Evolutionary conservation across 768 basidiomycete species (phyloP), one percentile per base, ranked within the genome.

Genomic region (Ramaria sp.): DNA sequence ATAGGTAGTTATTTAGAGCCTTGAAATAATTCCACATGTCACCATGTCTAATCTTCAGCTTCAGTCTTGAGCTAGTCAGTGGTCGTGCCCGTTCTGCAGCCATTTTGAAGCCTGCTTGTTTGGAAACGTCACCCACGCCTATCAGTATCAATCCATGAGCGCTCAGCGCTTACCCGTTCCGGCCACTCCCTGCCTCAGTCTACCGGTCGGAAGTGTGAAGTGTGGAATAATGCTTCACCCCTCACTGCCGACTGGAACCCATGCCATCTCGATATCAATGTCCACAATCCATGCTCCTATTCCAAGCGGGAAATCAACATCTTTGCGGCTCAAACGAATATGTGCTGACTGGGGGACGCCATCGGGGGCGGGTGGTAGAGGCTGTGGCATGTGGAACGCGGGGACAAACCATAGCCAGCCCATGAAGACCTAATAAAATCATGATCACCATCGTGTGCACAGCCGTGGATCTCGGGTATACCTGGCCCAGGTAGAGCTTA

Each of bases 341-440:
- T 17, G 54, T 55, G 24, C 61, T 30, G 24, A 27, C 17, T 13
- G 17, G 10, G 38, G 22, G 11, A 45, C 43, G 7, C 22, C 47
- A 22, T 39, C 60, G 7, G 66, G 53, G n/a, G 65, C 59, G 7
- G 63, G 42, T 1, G 70, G 65, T 4, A 74, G 72, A 38, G 77
- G 73, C 45, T 79, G 75, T 1, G 79, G 72, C 73, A 91, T 79
- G 65, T 92, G 88, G 71, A 92, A 92, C 0, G 82, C 75, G 0
- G 91, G 91, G 59, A 93, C 80, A 65, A 92, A 76, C 91, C 91
- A 92, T 51, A 83, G 66, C 91, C 91, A 93, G 33, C 86, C 84
- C 67, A 93, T 80, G 63, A 85, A 81, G 0, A 91, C 75, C 78
- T 90, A 65, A 37, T 37, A 37, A 2, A 37, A 10, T 37, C 10